A percentile compares a stretch with the other conserved stretches of the same genome.
Conservation (phyloP, 345 rosid species). For the Linum tenue region DNA sequence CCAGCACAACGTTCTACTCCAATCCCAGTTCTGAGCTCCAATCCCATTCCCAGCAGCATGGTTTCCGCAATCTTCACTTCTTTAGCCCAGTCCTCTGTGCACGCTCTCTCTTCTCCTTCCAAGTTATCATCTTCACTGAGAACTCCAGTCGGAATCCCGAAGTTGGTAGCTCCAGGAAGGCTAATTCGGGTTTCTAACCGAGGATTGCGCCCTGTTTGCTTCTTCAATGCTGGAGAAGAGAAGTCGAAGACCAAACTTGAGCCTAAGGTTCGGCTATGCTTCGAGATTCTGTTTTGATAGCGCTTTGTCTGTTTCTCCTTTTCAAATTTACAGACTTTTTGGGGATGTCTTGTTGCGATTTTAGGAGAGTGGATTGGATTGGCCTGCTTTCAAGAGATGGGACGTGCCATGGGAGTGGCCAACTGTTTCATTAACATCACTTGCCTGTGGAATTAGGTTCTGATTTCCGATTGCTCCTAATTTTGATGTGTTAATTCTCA, state of each 20-base stretch:
- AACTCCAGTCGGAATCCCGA: conserved; percentile 13
- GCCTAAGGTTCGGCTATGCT: conserved; percentile 16
- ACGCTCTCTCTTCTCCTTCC: conserved; percentile 18
- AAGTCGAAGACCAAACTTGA: conserved; percentile 25
- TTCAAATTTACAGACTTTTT: neutral
- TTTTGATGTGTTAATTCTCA: no score
- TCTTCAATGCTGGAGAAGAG: conserved; percentile 45
- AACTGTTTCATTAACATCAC: conserved; percentile 68
- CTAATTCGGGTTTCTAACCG: conserved; percentile 13
- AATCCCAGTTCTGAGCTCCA: no score
- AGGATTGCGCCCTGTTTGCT: conserved; percentile 25
- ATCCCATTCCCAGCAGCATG: conserved; percentile 15
- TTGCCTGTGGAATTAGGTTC: conserved; percentile 89
- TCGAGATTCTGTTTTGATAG: neutral
- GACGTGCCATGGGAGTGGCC: conserved; percentile 93
- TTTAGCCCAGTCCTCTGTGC: conserved; percentile 33
- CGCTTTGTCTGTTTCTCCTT: neutral
- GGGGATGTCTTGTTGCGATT: neutral
- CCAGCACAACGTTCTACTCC: no score
- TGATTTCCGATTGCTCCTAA: neutral
- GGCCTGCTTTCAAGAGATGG: conserved; percentile 75
- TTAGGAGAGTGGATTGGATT: conserved; percentile 31
- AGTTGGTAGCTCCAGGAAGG: conserved; percentile 14
- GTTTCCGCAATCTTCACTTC: conserved; percentile 28
- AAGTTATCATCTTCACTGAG: conserved; percentile 4